Base-by-base conservation (phyloP, 176 grass and related monocot genomes). In the Alloteropsis semialata region DNA sequence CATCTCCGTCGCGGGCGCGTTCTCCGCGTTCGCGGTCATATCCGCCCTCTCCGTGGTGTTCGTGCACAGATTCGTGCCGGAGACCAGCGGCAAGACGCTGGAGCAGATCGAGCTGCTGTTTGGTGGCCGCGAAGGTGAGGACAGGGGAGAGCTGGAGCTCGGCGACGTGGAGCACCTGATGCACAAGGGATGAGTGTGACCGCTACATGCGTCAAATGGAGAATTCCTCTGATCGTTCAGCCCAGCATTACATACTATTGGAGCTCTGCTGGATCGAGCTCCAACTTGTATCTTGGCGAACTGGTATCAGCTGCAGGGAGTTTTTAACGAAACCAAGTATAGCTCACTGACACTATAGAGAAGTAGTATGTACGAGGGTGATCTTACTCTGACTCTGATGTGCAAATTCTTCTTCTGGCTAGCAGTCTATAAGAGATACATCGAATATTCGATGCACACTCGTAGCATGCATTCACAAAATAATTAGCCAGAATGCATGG, bases 61-160 rank as follows among this genome's bases (percentile, higher is more conserved):
- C 65, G 89, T 97, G 36, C 83, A 84, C 62, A 48, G 3, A 67
- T 88, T 91, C 28, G 84, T 97, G 34, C 91, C 94, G 0, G 91
- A 97, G 65, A 97, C 91, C 0, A 97, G 92, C 50, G 89, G 91
- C 6, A 97, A 89, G 84, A 79, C 91, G 6, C 59, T 97, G 39
- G 94, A 97, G 91, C 81, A 93, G 81, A 97, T 97, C 72, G 91
- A 97, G 76, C 48, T 56, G 33, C 15, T 93, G 72, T 97, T 93
- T 22, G 82, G 85, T 1, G 74, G 44, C 11, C 11, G 64, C 14
- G n/a, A 10, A 17, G 92, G 68, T 7, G 68, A 48, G 25, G 25
- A 18, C 2, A 6, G 3, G 24, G 25, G 15, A 85, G 72, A 73
- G 72, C 16, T 96, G 72, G 85, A 96, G 51, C 88, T 96, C 42